phyloP scores from a whole-genome alignment of 2,329 filamentous ascomycete genomes.

The Sarocladiaceae sp. region DNA sequence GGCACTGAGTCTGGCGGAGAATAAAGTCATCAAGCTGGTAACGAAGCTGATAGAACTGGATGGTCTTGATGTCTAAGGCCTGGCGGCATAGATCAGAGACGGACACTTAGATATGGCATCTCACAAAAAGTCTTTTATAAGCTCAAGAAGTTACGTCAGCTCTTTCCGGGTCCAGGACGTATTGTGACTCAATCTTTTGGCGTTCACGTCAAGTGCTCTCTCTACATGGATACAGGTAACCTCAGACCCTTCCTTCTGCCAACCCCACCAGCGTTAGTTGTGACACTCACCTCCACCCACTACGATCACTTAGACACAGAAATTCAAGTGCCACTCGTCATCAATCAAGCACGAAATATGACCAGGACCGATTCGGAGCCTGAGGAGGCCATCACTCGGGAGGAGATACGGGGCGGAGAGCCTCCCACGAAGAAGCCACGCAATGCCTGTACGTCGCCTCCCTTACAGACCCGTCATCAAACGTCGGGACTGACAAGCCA shows the following conservation, averaged over 20 bases:
- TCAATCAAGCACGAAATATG: no score
- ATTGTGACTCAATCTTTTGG: no score
- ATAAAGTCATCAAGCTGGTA: slow-evolving; percentile 70
- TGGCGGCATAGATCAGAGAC: no score
- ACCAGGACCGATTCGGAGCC: slow-evolving; percentile 17
- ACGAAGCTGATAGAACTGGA: slow-evolving; percentile 81
- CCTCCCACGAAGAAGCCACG: slow-evolving; percentile 17
- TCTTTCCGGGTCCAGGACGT: no score
- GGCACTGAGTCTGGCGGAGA: slow-evolving; percentile 47
- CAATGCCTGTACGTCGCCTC: slow-evolving; percentile 36
- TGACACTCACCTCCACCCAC: no score
- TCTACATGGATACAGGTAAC: no score
- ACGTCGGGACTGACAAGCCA: slow-evolving; percentile 5
- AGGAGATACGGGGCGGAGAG: slow-evolving; percentile 33
- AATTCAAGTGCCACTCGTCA: not conserved
- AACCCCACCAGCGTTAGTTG: no score
- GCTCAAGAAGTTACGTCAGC: no score
- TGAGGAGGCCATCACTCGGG: slow-evolving; percentile 35
- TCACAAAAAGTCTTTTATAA: no score
- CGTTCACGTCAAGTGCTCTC: no score
- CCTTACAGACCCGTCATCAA: slow-evolving; percentile 11
- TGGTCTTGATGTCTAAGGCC: slow-evolving; percentile 59
- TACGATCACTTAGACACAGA: not conserved
- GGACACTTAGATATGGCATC: no score
- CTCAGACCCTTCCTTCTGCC: no score